A percentile compares a stretch with the other conserved stretches of the same genome.
Evolutionary conservation across 1,139 yeast genomes (phyloP).

Genomic region (Geotrichum phurueaensis): DNA sequence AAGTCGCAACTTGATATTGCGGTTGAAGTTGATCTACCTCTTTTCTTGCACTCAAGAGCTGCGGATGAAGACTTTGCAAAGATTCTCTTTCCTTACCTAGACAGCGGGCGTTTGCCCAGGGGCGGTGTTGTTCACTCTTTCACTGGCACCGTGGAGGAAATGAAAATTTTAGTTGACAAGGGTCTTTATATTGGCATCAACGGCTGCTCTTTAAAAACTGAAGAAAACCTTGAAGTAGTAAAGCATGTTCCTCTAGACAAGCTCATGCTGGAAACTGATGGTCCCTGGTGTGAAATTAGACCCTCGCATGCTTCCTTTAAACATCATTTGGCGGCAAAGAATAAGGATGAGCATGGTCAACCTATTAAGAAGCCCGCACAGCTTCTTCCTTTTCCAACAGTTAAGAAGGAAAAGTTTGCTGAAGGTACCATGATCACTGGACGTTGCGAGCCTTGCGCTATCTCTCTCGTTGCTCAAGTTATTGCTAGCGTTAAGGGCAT

Average conservation of each 20-base stretch:
- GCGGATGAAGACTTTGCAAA: conserved; percentile 75
- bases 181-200: conserved; percentile 78
- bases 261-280: conserved; percentile 85
- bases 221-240: conserved; percentile 66
- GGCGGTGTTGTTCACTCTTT: conserved; percentile 89
- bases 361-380: conserved; percentile 17
- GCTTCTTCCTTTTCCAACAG: conserved; percentile 53
- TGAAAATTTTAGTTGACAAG: conserved; percentile 45
- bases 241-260: conserved; percentile 57
- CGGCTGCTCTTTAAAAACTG: conserved; percentile 84
- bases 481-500: conserved; percentile 53
- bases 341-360: conserved; percentile 45
- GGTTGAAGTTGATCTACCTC: conserved; percentile 52
- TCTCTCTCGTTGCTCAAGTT: conserved; percentile 76
- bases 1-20: conserved; percentile 64
- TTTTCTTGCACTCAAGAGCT: conserved; percentile 83
- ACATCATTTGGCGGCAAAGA: conserved; percentile 29
- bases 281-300: conserved; percentile 97
- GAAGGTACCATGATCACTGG: conserved; percentile 59
- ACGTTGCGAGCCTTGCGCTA: conserved; percentile 85
- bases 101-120: conserved; percentile 33
- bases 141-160: conserved; percentile 72
- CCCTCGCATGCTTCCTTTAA: conserved; percentile 72
- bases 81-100: conserved; percentile 55
- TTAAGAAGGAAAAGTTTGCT: conserved; percentile 56